These are phyloP conservation scores for Scleroderma citrinum DNA, from an alignment of 768 basidiomycete genomes.

Conservation along the genomic window DNA sequence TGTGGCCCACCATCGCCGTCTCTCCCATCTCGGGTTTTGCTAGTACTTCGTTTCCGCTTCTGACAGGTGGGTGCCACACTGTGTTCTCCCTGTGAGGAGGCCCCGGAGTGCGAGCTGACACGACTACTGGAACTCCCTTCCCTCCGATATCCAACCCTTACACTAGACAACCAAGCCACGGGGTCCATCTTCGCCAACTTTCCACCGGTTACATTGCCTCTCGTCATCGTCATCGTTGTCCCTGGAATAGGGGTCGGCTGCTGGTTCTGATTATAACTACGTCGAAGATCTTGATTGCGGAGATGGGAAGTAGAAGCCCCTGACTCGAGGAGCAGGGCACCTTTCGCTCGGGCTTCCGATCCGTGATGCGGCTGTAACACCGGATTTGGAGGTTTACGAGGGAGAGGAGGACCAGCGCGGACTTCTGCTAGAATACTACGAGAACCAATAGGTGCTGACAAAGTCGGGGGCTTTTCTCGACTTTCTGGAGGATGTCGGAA, in stretches of 20 bases:
- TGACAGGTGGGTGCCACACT: slow-evolving; percentile 7
- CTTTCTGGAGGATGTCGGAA: slow-evolving; percentile 50
- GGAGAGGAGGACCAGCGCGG: slow-evolving; percentile 43
- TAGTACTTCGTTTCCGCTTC: slow-evolving; percentile 43
- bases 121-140: slow-evolving; percentile 55
- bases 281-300: slow-evolving; percentile 8
- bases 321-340: slow-evolving; percentile 23
- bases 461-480: slow-evolving; percentile 34
- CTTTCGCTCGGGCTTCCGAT: slow-evolving; percentile 29
- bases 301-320: slow-evolving; percentile 27
- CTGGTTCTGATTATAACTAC: background rate
- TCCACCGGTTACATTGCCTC: slow-evolving; percentile 40
- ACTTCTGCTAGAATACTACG: slow-evolving; percentile 68
- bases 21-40: slow-evolving; percentile 29
- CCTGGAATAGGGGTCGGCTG: slow-evolving; percentile 18
- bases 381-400: slow-evolving; percentile 18
- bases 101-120: slow-evolving; percentile 42
- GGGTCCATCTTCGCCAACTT: slow-evolving; percentile 56
- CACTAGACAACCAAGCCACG: slow-evolving; percentile 66
- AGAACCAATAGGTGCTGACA: slow-evolving; percentile 65
- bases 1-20: slow-evolving; percentile 34
- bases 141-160: slow-evolving; percentile 54
- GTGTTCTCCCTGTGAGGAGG: slow-evolving; percentile 18
- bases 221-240: slow-evolving; percentile 39
- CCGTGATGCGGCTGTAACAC: slow-evolving; percentile 29